Percentiles rank a stretch among this genome's conserved stretches.
These are phyloP conservation scores for Aspergillus tubingensis DNA, from an alignment of 2,329 filamentous ascomycete species.

Conservation along the genomic window DNA sequence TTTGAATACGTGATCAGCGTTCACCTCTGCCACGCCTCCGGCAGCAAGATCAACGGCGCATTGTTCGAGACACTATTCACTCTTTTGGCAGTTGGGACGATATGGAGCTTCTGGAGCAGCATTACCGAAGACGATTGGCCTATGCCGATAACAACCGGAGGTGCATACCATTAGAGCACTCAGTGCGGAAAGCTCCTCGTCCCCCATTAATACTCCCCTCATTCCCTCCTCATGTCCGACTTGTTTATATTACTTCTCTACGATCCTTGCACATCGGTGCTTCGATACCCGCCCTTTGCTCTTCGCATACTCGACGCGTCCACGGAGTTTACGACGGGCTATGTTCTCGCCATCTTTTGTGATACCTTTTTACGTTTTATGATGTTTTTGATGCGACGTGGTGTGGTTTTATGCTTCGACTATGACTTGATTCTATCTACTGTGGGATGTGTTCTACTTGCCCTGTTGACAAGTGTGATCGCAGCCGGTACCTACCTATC, in stretches of 20 bases:
- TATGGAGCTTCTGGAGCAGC: constrained; percentile 98
- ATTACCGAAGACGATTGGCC: constrained; percentile 99
- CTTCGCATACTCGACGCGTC: neutral
- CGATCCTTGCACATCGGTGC: constrained; percentile 13
- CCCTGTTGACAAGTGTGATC: neutral
- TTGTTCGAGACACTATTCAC: constrained; percentile 95
- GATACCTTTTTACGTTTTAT: constrained; percentile 16
- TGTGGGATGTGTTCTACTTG: constrained; percentile 2
- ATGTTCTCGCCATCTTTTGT: constrained; percentile 20
- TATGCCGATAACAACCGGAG: constrained; percentile 43
- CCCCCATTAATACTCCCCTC: constrained; percentile 19
- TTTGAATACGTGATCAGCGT: constrained; percentile 95
- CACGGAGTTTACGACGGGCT: constrained; percentile 3
- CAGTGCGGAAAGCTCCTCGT: neutral
- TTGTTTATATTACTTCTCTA: constrained; percentile 5
- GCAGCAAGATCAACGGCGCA: constrained; percentile 86
- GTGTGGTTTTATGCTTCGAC: constrained; percentile 12
- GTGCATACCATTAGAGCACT: constrained; percentile 32
- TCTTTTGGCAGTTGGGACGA: constrained; percentile 73
- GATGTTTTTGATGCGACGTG: constrained; percentile 13
- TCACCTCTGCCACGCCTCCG: constrained; percentile 81
- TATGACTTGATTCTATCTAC: constrained; percentile 6
- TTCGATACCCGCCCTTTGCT: constrained; percentile 12
- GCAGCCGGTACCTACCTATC: neutral
- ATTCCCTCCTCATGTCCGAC: constrained; percentile 1